These are phyloP conservation scores for Thielaviopsis euricoi DNA, from an alignment of 2,329 filamentous ascomycete genomes.

Conservation along the genomic window DNA sequence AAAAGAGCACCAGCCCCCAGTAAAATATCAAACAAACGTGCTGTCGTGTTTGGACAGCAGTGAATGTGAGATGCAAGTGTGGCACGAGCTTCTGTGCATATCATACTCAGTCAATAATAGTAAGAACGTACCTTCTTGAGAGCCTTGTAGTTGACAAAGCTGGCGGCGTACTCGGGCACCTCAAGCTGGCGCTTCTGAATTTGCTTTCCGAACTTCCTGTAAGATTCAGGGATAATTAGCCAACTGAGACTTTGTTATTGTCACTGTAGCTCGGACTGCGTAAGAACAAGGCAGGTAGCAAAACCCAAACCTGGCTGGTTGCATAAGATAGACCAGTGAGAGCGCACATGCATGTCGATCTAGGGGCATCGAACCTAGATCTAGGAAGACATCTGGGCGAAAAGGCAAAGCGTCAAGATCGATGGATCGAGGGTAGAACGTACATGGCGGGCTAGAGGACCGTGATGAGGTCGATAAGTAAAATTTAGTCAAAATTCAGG, in stretches of 20 bases:
- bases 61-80: not conserved
- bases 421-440: not conserved
- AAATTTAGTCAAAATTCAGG: not conserved
- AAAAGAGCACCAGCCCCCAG: not conserved
- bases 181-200: constrained; percentile 98
- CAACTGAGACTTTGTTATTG: not conserved
- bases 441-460: not conserved
- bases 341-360: too few relatives aligned
- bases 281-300: too few relatives aligned
- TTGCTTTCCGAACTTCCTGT: constrained; percentile 98
- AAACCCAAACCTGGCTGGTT: too few relatives aligned
- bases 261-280: too few relatives aligned
- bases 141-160: constrained; percentile 98
- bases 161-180: constrained; percentile 96
- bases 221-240: not conserved
- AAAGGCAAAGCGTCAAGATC: too few relatives aligned
- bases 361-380: too few relatives aligned
- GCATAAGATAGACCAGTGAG: too few relatives aligned
- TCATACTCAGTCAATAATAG: not conserved
- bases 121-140: constrained; percentile 74
- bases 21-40: not conserved
- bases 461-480: not conserved
- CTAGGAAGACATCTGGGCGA: too few relatives aligned
- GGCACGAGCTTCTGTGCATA: not conserved
- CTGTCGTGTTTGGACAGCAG: not conserved